Evolutionary conservation across 495 filamentous ascomycete species (phyloP).

Genomic region (Zalerion maritima): DNA sequence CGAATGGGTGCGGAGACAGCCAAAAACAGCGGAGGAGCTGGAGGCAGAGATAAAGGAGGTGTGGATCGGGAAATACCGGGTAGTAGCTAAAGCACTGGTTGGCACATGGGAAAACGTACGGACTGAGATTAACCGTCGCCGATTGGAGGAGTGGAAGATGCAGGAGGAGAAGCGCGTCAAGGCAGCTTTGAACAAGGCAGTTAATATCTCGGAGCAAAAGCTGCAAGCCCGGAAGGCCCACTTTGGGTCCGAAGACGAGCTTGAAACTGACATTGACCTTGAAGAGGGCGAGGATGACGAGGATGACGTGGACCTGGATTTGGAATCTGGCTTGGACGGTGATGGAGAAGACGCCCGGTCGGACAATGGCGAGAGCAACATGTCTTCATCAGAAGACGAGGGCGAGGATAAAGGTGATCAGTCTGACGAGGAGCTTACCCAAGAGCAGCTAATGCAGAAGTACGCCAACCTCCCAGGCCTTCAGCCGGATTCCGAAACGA

Average conservation of each 20-base stretch:
- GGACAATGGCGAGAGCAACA: conserved; percentile 52
- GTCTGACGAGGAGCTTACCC: conserved; percentile 58
- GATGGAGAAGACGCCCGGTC: conserved; percentile 35
- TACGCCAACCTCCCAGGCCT: conserved; percentile 52
- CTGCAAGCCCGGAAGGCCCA: conserved; percentile 35
- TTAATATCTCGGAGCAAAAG: conserved; percentile 52
- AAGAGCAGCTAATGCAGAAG: conserved; percentile 64
- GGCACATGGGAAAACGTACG: conserved; percentile 69
- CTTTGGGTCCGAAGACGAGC: conserved; percentile 25
- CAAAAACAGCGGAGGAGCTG: conserved; percentile 56
- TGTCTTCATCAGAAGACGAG: conserved; percentile 49
- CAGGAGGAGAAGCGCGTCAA: conserved; percentile 71
- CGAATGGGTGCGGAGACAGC: conserved; percentile 50
- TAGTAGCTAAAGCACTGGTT: conserved; percentile 51
- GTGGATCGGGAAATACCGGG: conserved; percentile 43
- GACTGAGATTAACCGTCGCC: conserved; percentile 55
- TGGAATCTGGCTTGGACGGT: conserved; percentile 29
- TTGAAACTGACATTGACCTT: conserved; percentile 41
- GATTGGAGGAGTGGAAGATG: conserved; percentile 66
- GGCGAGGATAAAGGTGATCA: conserved; percentile 43
- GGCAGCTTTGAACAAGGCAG: conserved; percentile 66
- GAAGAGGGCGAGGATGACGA: conserved; percentile 21
- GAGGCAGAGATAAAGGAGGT: conserved; percentile 38
- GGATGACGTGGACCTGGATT: conserved; percentile 29
- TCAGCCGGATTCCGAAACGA: conserved; percentile 7